Conservation (phyloP, 2,329 filamentous ascomycete species). For the Scytalidium sp. region DNA sequence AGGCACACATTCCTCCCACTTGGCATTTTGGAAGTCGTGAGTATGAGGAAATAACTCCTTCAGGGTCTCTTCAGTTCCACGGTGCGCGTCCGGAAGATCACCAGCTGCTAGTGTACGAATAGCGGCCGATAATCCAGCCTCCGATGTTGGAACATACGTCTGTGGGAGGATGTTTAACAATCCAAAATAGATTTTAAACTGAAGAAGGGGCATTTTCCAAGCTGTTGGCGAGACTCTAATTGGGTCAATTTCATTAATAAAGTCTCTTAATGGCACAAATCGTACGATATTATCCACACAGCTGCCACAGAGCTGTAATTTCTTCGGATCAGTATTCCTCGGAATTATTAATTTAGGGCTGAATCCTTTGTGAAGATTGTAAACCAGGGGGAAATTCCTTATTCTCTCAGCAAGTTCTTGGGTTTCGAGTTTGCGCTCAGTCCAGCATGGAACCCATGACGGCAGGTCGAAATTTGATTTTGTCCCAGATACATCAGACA, state of each 20-base stretch:
- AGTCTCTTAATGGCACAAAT: conserved; percentile 7
- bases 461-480: neutral
- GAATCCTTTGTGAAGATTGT: neutral
- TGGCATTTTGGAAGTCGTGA: neutral
- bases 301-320: conserved; percentile 16
- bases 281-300: conserved; percentile 31
- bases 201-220: neutral
- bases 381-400: conserved; percentile 28
- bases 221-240: neutral
- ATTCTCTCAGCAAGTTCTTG: conserved; percentile 37
- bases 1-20: neutral
- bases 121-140: neutral
- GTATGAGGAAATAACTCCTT: neutral
- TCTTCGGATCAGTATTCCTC: neutral
- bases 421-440: neutral
- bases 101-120: neutral
- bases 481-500: neutral
- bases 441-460: neutral
- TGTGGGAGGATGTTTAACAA: neutral
- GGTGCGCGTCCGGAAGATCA: neutral
- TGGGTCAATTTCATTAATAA: neutral
- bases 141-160: neutral
- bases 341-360: neutral
- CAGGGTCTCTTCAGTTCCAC: neutral
- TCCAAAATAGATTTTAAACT: neutral